Conservation (phyloP, 306 rosid species). For the Cercis canadensis region DNA sequence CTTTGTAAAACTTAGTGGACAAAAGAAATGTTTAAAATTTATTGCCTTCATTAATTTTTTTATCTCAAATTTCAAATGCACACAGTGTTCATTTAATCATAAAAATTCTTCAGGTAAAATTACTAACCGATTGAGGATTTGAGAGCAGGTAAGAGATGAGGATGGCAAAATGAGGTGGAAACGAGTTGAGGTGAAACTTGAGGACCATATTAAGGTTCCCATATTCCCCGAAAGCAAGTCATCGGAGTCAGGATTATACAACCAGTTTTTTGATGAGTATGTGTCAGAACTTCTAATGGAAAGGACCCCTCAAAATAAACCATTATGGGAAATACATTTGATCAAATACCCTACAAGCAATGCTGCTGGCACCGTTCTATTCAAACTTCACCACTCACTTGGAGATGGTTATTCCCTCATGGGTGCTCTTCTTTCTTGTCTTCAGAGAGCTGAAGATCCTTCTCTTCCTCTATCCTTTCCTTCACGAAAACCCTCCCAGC, state of each 20-base stretch:
- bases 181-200: conserved; percentile 48
- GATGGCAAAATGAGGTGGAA: conserved; percentile 55
- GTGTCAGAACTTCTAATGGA: conserved; percentile 35
- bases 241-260: conserved; percentile 30
- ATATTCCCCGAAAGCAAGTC: conserved; percentile 40
- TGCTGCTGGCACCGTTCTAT: conserved; percentile 46
- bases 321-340: conserved; percentile 63
- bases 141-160: conserved; percentile 42
- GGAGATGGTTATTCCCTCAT: conserved; percentile 72
- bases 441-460: conserved; percentile 57
- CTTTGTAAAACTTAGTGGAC: no score
- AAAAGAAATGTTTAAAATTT: no score
- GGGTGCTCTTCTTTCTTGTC: conserved; percentile 67
- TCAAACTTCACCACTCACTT: conserved; percentile 64
- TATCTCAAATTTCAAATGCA: no score
- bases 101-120: no score
- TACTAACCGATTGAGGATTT: not conserved
- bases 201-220: conserved; percentile 59
- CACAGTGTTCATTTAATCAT: no score
- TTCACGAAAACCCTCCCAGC: not conserved
- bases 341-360: conserved; percentile 61
- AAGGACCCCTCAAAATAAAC: conserved; percentile 43
- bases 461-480: conserved; percentile 68
- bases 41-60: no score
- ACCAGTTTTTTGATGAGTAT: conserved; percentile 47